Evolutionary conservation across 495 filamentous ascomycete species (phyloP).

Genomic region (Hyaloscypha hepaticicola): DNA sequence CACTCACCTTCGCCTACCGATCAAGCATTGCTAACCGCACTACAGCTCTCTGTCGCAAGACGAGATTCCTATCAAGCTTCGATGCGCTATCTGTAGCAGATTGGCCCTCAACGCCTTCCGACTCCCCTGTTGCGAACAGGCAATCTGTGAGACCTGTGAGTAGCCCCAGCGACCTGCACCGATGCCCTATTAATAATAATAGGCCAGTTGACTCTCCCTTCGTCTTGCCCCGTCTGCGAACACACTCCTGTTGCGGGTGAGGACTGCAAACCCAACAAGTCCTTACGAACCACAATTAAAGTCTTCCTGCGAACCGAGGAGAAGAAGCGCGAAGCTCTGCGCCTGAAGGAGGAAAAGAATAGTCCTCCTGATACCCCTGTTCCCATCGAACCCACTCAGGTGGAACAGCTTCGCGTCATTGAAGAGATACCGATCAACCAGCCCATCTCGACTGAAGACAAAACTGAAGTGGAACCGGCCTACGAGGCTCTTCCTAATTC

Average conservation of each 20-base stretch:
- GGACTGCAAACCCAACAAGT: conserved; percentile 86
- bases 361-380: conserved; percentile 46
- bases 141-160: conserved; percentile 90
- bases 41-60: conserved; percentile 73
- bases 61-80: conserved; percentile 89
- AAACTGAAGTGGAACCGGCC: conserved; percentile 12
- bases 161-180: conserved; percentile 9
- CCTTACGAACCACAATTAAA: conserved; percentile 81
- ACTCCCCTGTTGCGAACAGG: conserved; percentile 91
- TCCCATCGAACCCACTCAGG: conserved; percentile 27
- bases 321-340: conserved; percentile 65
- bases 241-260: conserved; percentile 82
- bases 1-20: background rate
- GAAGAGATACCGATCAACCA: conserved; percentile 18
- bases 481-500: conserved; percentile 4
- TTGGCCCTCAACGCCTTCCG: conserved; percentile 89
- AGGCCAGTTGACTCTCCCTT: conserved; percentile 77
- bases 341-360: conserved; percentile 36
- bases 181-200: conserved; percentile 9
- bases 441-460: background rate
- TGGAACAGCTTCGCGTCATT: conserved; percentile 29
- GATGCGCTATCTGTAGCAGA: conserved; percentile 89
- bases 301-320: conserved; percentile 85
- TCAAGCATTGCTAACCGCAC: conserved; percentile 27
- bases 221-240: conserved; percentile 88